Base-by-base conservation (phyloP, 2,329 filamentous ascomycete genomes). In the Xylariaceae sp. region DNA sequence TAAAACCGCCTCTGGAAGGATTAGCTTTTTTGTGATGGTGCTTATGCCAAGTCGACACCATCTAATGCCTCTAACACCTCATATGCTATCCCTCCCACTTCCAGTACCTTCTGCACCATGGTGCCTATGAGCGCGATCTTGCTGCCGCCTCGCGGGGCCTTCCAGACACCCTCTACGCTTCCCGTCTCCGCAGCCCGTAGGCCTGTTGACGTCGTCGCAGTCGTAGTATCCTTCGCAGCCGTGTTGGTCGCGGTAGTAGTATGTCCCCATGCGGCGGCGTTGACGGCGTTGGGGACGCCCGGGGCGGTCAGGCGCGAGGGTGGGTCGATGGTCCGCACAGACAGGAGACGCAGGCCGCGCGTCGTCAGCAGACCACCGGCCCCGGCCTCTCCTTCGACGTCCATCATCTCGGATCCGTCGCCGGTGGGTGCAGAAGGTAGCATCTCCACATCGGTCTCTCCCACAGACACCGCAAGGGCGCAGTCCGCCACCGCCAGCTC, bases 401-500 rank as follows among this genome's bases (percentile, higher is more conserved):
- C 60, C 2, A 59, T 57, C 14, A 36, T 36, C 39, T 52, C 47
- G 11, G 41, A n/a, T n/a, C n/a, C n/a, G n/a, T n/a, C n/a, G n/a
- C n/a, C 46, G 16, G 53, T 50, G 32, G 48, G 29, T 23, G 40
- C 34, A 21, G 21, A 11, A 12, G 27, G 4, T 33, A 29, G 9
- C 44, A 35, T 9, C 16, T 36, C 50, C 12, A 54, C 40, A 11
- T 54, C 50, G 23, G 59, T 57, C 50, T 77, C 75, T 12, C 78
- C 78, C 23, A 94, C 74, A 0, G 88, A 94, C 4, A 97, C 77
- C 2, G 90, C 92, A 31, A 97, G 70, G 3, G 92, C 86, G 9
- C 83, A 80, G 56, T 97, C 90, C 1, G 92, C 92, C 3, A 97
- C 90, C 2, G 88, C 86, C 12, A 98, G 80, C 63, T 98, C 92